phyloP scores from a whole-genome alignment of 2,329 filamentous ascomycete species.

The Plenodomus tracheiphilus region DNA sequence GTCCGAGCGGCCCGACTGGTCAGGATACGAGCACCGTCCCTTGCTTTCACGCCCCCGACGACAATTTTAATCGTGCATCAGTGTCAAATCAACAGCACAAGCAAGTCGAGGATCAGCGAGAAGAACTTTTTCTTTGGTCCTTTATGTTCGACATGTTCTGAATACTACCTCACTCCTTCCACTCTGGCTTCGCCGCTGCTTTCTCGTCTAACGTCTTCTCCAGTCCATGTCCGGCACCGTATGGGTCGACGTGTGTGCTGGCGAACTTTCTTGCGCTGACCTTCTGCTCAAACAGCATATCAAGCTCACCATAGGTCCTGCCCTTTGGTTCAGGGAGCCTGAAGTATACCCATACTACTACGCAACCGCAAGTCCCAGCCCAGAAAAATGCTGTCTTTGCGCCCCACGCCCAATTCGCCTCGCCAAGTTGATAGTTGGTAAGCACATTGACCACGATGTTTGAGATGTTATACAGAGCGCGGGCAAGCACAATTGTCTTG shows the following conservation, averaged over 20 bases:
- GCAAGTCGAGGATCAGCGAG: no score
- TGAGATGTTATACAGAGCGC: constrained; percentile 74
- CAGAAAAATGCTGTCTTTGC: constrained; percentile 87
- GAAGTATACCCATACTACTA: constrained; percentile 78
- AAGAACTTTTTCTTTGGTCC: background rate
- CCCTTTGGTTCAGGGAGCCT: constrained; percentile 77
- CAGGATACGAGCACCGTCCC: background rate
- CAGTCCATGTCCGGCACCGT: constrained; percentile 11
- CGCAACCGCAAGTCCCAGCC: constrained; percentile 75
- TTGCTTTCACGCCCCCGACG: background rate
- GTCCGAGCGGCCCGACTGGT: background rate
- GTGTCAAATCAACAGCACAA: no score
- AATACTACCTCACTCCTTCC: constrained; percentile 13
- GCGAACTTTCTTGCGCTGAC: constrained; percentile 28
- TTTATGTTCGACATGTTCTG: background rate
- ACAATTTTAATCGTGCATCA: background rate
- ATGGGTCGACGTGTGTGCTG: constrained; percentile 26
- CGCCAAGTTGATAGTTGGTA: constrained; percentile 53
- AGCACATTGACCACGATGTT: constrained; percentile 78
- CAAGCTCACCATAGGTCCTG: constrained; percentile 80
- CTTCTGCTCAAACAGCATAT: constrained; percentile 71
- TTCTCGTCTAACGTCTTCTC: constrained; percentile 12
- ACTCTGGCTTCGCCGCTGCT: constrained; percentile 11
- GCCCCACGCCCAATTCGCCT: constrained; percentile 76
- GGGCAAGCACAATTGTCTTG: constrained; percentile 84